Evolutionary conservation across 257 asterid genomes (phyloP), one percentile per base, ranked within the genome.

Genomic region (Dorcoceras hygrometricum): DNA sequence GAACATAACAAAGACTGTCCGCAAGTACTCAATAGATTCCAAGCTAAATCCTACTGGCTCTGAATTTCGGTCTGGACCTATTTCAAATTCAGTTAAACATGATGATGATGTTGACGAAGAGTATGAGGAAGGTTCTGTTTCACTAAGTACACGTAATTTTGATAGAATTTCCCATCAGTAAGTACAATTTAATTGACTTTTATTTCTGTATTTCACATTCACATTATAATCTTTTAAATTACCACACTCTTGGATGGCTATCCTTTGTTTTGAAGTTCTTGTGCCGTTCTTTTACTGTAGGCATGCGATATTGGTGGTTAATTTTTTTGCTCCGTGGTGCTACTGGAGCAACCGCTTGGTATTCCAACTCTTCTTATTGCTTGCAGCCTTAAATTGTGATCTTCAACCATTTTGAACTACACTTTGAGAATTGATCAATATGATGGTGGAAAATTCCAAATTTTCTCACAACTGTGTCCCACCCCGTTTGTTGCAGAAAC

Each of bases 261-360:
- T 74, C 69, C 67, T 55, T 56, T 28, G 46, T 57, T 59, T 39
- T 57, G 22, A 56, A 62, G 65, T 65, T 46, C 65, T 76, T 8
- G 79, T 70, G 57, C 70, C 63, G 31, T 51, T 75, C 11, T 34
- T 10, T 71, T 76, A 54, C 90, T 14, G 19, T 14, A 93, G 99
- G 68, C 80, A 79, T 82, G 71, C 87, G 36, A 78, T 93, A 81
- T 70, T 93, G 87, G 95, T 78, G n/a, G 95, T 93, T 66, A 93
- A 90, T 70, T 93, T 93, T 79, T 90, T 66, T 74, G 97, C 99
- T 39, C 99, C 97, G 29, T 93, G 99, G 99, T 93, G 99, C 83
- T 65, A 69, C 71, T 93, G 96, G 95, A 90, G 97, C 80, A 83
- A 81, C 64, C 95, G 88, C 70, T 81, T 93, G 99, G 99, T 92